Percentiles rank a stretch among this genome's conserved stretches.
These are phyloP conservation scores for Asclepias syriaca DNA, from an alignment of 257 asterid genomes.

Conservation along the genomic window DNA sequence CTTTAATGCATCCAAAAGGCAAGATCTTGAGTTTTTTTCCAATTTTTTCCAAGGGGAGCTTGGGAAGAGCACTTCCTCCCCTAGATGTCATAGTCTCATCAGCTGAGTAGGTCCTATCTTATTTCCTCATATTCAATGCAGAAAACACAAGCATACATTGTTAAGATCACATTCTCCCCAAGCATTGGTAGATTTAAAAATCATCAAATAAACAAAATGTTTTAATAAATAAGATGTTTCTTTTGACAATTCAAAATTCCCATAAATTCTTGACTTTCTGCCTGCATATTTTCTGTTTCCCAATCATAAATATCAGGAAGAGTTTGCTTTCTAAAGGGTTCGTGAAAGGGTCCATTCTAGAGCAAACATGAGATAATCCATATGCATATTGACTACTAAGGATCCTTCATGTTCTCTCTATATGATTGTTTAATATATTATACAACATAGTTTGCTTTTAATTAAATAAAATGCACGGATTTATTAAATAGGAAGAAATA, in stretches of 20 bases:
- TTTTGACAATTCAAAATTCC: background rate
- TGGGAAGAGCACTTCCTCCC: background rate
- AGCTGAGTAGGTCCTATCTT: background rate
- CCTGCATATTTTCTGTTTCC: background rate
- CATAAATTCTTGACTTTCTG: background rate
- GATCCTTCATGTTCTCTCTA: too few relatives aligned
- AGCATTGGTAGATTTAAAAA: background rate
- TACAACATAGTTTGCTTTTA: background rate
- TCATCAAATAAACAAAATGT: background rate
- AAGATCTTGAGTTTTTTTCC: background rate
- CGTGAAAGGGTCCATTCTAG: slow-evolving; percentile 1
- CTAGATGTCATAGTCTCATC: background rate
- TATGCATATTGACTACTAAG: background rate
- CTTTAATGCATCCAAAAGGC: background rate
- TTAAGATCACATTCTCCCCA: background rate
- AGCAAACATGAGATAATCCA: background rate
- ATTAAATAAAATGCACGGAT: background rate
- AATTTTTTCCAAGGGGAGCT: background rate
- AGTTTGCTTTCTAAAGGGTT: background rate
- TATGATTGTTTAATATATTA: background rate
- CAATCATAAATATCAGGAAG: background rate
- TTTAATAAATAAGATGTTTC: background rate
- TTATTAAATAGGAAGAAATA: slow-evolving; percentile 7
- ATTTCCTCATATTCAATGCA: background rate
- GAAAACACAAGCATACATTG: background rate